Percentiles rank a stretch among this genome's conserved stretches.
These are phyloP conservation scores for Picea sitchensis DNA, from an alignment of 75 land plant genomes.

Conservation along the genomic window DNA sequence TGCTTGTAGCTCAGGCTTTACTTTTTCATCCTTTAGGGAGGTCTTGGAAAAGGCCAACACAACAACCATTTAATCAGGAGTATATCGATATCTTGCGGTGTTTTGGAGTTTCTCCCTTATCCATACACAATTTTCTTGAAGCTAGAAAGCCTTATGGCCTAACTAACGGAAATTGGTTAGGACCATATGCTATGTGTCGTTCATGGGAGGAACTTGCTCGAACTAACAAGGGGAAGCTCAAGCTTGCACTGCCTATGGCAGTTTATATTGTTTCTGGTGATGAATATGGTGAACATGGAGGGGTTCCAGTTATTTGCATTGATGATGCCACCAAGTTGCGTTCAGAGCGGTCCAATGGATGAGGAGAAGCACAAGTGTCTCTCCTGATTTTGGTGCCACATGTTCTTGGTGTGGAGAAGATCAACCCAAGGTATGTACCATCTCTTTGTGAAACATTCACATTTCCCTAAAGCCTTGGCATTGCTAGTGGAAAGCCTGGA, in stretches of 20 bases:
- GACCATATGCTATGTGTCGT: slow-evolving; percentile 97
- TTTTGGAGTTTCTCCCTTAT: slow-evolving; percentile 81
- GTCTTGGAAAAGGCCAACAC: slow-evolving; percentile 56
- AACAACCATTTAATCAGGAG: slow-evolving; percentile 57
- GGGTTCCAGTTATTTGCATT: slow-evolving; percentile 87
- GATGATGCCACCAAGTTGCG: slow-evolving; percentile 64
- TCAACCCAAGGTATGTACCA: slow-evolving; percentile 85
- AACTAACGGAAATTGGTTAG: slow-evolving; percentile 91
- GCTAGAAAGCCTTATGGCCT: slow-evolving; percentile 82
- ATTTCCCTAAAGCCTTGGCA: slow-evolving; percentile 97
- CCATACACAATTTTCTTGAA: slow-evolving; percentile 84
- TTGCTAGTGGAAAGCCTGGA: slow-evolving; percentile 93
- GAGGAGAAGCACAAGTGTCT: slow-evolving; percentile 38
- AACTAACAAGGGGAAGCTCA: slow-evolving; percentile 19
- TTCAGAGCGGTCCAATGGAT: slow-evolving; percentile 35
- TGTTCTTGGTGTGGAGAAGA: slow-evolving; percentile 77
- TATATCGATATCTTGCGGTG: slow-evolving; percentile 80
- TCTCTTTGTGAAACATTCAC: slow-evolving; percentile 70
- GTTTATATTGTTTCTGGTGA: slow-evolving; percentile 94
- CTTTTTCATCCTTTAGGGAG: slow-evolving; percentile 78
- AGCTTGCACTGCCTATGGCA: slow-evolving; percentile 57
- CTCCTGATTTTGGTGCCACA: slow-evolving; percentile 75
- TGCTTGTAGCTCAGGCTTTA: slow-evolving; percentile 98
- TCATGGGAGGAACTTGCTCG: slow-evolving; percentile 77
- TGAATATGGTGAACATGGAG: slow-evolving; percentile 95